phyloP scores from a whole-genome alignment of 805 yeast genomes.

The Yamadazyma tumulicola region DNA sequence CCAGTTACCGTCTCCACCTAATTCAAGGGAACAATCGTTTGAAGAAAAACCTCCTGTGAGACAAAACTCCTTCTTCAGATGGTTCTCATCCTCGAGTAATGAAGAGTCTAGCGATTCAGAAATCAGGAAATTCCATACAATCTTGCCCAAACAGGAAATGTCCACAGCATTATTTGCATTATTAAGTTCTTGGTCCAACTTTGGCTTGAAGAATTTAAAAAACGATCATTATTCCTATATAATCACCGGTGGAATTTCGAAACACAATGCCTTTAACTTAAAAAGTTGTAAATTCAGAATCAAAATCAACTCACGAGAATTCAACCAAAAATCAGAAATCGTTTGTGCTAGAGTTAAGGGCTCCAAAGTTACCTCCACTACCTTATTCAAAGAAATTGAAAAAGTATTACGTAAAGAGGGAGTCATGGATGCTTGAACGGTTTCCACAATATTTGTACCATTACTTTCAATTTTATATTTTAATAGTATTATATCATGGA shows the following conservation, averaged over 20 bases:
- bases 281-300: constrained; percentile 64
- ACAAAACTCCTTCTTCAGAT: constrained; percentile 32
- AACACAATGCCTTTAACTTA: constrained; percentile 57
- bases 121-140: constrained; percentile 33
- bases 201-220: constrained; percentile 59
- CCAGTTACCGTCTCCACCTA: constrained; percentile 35
- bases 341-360: constrained; percentile 64
- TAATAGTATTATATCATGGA: background rate
- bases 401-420: constrained; percentile 64
- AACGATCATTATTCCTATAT: constrained; percentile 40
- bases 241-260: constrained; percentile 61
- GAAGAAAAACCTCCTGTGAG: constrained; percentile 21
- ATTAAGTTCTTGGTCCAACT: constrained; percentile 64
- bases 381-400: constrained; percentile 59
- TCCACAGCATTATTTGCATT: constrained; percentile 61
- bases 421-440: constrained; percentile 38
- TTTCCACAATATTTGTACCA: constrained; percentile 1
- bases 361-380: constrained; percentile 56
- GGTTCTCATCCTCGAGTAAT: constrained; percentile 39
- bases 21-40: constrained; percentile 23
- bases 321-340: constrained; percentile 47
- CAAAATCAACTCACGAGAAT: constrained; percentile 40
- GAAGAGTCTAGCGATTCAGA: constrained; percentile 20
- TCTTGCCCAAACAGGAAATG: constrained; percentile 52
- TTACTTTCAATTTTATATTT: background rate